A percentile compares a stretch with the other conserved stretches of the same genome.
Conservation (phyloP, 345 rosid species). For the Linum tenue region DNA sequence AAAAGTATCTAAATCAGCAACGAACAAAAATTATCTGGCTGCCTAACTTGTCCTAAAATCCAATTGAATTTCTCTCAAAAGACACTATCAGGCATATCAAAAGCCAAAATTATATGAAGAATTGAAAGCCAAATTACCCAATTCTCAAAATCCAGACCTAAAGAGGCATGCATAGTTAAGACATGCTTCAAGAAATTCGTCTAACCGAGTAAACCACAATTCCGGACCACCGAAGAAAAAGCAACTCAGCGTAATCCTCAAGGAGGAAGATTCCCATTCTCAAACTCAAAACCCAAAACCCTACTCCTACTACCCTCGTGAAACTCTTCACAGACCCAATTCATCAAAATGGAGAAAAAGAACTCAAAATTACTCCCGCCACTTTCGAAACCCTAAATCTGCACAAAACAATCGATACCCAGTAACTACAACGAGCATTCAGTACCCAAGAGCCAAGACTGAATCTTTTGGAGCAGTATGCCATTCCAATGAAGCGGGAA, state of each 20-base stretch:
- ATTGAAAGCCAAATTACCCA: no score
- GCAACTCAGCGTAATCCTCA: neutral
- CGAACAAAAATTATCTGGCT: no score
- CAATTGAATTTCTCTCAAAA: no score
- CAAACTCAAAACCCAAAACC: constrained; percentile 8
- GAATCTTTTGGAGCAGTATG: neutral
- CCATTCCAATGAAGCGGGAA: neutral
- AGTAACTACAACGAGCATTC: neutral
- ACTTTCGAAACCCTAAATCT: constrained; percentile 2
- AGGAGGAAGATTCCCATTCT: neutral
- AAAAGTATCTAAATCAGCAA: no score
- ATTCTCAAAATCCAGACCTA: no score
- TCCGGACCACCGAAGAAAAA: no score
- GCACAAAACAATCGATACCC: neutral
- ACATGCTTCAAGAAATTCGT: neutral
- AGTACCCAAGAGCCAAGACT: neutral
- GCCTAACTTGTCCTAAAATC: no score
- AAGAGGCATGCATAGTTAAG: neutral
- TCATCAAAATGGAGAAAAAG: neutral
- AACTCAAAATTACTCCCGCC: constrained; percentile 2
- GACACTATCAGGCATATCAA: no score
- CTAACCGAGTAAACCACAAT: no score
- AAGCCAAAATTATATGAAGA: no score
- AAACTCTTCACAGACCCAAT: neutral
- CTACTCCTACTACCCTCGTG: neutral